Evolutionary conservation across 177 flowering plant genomes (phyloP).

Genomic region (Vitis hybrid): DNA sequence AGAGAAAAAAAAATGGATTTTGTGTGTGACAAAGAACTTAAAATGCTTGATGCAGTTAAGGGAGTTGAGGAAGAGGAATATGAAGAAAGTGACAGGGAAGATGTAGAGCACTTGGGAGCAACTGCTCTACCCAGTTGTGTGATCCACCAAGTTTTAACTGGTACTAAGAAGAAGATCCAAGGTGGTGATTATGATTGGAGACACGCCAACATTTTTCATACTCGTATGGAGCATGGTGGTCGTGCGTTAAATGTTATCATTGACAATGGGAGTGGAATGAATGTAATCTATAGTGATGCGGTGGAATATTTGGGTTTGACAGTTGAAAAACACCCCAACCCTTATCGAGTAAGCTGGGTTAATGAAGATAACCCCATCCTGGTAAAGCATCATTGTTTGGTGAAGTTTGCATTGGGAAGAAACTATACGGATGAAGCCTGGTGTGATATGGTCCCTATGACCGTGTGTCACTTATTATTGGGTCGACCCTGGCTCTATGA

Average conservation of each 20-base stretch:
- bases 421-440: background rate
- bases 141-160: background rate
- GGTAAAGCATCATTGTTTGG: slow-evolving; percentile 1
- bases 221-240: too few relatives aligned
- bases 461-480: background rate
- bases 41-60: background rate
- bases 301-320: background rate
- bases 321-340: background rate
- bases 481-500: background rate
- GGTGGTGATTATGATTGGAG: background rate
- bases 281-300: background rate
- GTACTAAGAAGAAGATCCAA: background rate
- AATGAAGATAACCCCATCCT: background rate
- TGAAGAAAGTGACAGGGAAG: background rate
- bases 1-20: too few relatives aligned
- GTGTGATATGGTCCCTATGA: slow-evolving; percentile 3
- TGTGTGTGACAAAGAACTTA: background rate
- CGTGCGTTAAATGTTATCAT: too few relatives aligned
- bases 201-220: background rate
- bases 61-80: background rate
- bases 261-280: background rate
- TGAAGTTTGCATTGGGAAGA: background rate
- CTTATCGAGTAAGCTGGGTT: background rate
- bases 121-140: background rate
- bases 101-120: background rate